Base-by-base conservation (phyloP, 1,139 yeast species). In the Suhomyces bribrorum region DNA sequence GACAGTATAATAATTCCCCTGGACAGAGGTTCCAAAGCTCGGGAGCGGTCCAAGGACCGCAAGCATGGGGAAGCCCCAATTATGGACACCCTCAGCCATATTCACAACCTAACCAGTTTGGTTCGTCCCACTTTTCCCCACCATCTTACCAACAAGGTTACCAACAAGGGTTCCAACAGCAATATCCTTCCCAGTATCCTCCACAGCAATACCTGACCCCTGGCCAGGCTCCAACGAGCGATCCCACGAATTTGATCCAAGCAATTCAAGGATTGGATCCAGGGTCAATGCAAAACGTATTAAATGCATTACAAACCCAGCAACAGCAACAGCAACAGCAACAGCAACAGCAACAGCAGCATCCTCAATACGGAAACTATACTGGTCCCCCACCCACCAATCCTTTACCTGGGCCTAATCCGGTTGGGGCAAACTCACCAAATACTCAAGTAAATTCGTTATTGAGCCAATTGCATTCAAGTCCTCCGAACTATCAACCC, bases 401-500 rank as follows among this genome's bases (percentile, higher is more conserved):
- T 3, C 23, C 23, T 20, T 4, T 2, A 20, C 32, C 48, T 43
- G 18, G 40, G 36, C 7, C 46, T 26, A 13, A 11, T 3, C 23
- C 23, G 1, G 11, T 20, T 20, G 23, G 23, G 11, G 23, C 34
- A 7, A 43, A 40, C 15, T 37, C 53, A 4, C 53, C 61, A 8
- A 52, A 48, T 33, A 51, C 49, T 34, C 65, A 62, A 41, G 66
- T 59, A 1, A 54, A 56, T 32, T 52, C 62, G 5, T 52, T 64
- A 31, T 53, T 64, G 37, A 55, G 64, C 3, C 68, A 61, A 36
- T 46, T 63, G 25, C 66, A 62, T 44, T 45, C 49, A 11, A 41
- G 45, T 4, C 12, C 48, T 48, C 25, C 48, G 38, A 20, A 24
- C 9, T 33, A 48, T 30, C 44, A 43, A 16, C 46, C 41, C 46